Evolutionary conservation across 768 basidiomycete genomes (phyloP), one percentile per base, ranked within the genome.

Genomic region (Cystofilobasidium capitatum): DNA sequence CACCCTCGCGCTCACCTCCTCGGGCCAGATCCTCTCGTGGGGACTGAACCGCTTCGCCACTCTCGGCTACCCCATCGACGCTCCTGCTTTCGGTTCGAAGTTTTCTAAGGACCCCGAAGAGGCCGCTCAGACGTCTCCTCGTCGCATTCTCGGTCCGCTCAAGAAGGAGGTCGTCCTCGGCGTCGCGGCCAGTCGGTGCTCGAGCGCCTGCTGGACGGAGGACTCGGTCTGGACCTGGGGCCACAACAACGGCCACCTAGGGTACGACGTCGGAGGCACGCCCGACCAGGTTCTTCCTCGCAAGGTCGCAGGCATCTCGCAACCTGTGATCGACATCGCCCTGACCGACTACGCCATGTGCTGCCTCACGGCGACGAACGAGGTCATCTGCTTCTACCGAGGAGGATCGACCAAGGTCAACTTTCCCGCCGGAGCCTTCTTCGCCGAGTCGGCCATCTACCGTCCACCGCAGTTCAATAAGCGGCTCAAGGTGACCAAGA

Each of bases 201-300:
- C 91, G 20, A 91, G 89, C 17, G 91, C 85, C 7, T 93, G 91
- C 76, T 96, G 90, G 89, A 92, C 91, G 0, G 73, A 70, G 24
- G 78, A 79, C 33, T 66, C 75, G 5, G 74, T 80, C 3, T 80
- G 74, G 74, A 78, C 79, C 0, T 98, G 92, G 92, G 96, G 96
- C 0, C 89, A 87, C 31, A 96, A 97, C 76, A 82, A 81, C 47
- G 96, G 96, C 0, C 96, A 99, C 75, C 81, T 98, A 88, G 88
- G 89, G 0, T 92, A 92, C 71, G 87, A 90, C 70, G 88, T 84
- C 74, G 77, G 78, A 20, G 88, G 87, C 65, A 86, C 88, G 0
- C 44, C 65, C 0, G 79, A 88, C 1, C 91, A 94, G 75, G 75
- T 88, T 6, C 74, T 83, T 1, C 92, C 92, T 0, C 82, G 91